Base-by-base conservation (phyloP, 345 rosid genomes). In the Gossypium thurberi region DNA sequence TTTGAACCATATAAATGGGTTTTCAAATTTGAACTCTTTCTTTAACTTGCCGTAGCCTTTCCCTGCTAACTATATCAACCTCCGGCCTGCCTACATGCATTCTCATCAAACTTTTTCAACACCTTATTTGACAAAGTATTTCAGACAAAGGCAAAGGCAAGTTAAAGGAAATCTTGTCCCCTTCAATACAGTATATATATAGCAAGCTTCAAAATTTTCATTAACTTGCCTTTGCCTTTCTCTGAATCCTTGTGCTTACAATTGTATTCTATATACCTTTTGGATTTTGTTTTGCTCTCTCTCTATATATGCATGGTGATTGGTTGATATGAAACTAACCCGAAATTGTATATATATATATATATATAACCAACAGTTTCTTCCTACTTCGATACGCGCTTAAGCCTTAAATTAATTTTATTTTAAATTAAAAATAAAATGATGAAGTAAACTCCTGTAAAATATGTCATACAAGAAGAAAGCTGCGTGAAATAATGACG, bases 41-140 rank as follows among this genome's bases (percentile, higher is more conserved):
- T 62, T 62, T 60, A 60, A 60, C 65, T 62, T 62, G 67, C 21
- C 67, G 25, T 15, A 33, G 15, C 68, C 48, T 10, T 63, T 64
- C 26, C 13, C 68, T 64, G 50, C 68, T 33, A 64, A 42, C 48
- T 17, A 10, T 25, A 59, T 40, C 13, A 33, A 61, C 12, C 65
- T 9, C 25, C 4, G 0, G 25, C 26, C 40, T 33, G 40, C 7
- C 40, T 33, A 33, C 7, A 33, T 33, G 40, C 40, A 33, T 4
- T 33, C 40, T 61, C 15, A 61, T 33, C 12, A 8, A 8, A 53
- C 25, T 1, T 8, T 7, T 10, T 21, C n/a, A 37, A 40, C 12
- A 33, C 40, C 40, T 33, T 33, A 37, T 17, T 37, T 1, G 20
- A 40, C 26, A 63, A 56, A 63, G 8, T n/a, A 4, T 42, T 9